A percentile compares a stretch with the other conserved stretches of the same genome.
Evolutionary conservation across 495 filamentous ascomycete species (phyloP).

Genomic region (Staphylotrichum longicolle): DNA sequence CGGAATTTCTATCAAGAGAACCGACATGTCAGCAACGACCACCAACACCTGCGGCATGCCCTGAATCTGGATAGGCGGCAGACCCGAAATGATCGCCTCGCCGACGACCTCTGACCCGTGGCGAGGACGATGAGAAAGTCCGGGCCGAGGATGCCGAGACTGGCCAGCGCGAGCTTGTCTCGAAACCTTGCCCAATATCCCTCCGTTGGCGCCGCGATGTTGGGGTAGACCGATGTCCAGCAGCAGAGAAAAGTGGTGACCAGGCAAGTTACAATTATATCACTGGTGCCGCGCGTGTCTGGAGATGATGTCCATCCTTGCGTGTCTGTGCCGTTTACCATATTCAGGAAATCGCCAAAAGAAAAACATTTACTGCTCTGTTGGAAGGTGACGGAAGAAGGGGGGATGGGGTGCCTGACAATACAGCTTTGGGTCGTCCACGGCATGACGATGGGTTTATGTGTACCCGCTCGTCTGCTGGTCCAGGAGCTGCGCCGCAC

Average conservation of each 20-base stretch:
- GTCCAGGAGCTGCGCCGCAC: too few species aligned
- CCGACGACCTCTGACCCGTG: constrained; percentile 19
- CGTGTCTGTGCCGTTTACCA: too few species aligned
- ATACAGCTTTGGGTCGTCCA: too few species aligned
- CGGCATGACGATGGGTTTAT: too few species aligned
- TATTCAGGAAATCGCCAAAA: neutral
- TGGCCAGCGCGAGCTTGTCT: constrained; percentile 21
- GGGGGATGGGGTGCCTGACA: too few species aligned
- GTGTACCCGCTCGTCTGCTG: too few species aligned
- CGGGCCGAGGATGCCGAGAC: constrained; percentile 15
- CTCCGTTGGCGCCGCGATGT: constrained; percentile 12
- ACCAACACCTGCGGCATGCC: neutral
- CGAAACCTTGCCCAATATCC: constrained; percentile 7
- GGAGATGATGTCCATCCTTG: too few species aligned
- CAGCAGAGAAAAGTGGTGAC: constrained; percentile 24
- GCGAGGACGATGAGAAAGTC: constrained; percentile 21
- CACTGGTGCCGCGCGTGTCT: constrained; percentile 16
- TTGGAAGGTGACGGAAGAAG: too few species aligned
- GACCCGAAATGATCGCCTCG: constrained; percentile 1
- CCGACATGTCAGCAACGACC: neutral
- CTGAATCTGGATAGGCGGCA: neutral
- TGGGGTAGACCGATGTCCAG: constrained; percentile 21
- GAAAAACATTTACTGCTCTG: neutral
- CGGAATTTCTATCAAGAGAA: neutral
- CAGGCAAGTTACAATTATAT: constrained; percentile 23